Evolutionary conservation across 305 asterid species (phyloP), one percentile per base, ranked within the genome.

Genomic region (Fraxinus sp.): DNA sequence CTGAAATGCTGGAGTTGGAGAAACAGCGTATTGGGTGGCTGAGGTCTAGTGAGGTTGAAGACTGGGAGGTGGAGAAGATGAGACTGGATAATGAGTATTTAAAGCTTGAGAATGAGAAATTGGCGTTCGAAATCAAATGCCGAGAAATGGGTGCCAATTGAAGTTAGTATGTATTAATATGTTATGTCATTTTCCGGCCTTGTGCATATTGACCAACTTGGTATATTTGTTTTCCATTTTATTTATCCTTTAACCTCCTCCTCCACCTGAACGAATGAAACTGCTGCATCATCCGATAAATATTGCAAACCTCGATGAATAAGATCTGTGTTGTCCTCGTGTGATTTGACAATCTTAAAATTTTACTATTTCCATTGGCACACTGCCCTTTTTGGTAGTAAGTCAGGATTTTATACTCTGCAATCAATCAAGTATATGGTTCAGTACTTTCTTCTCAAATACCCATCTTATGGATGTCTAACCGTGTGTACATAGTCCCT

Each of bases 1-100:
- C 80, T 5, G 80, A 80, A 35, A 73, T 77, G 84, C 44, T 83
- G 83, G 84, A 83, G 24, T 83, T 85, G 77, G 81, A 85, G 74
- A 83, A 80, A 79, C 79, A 83, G 32, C 80, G 75, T 18, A 57
- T 59, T 5, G 76, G 55, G 33, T 72, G 86, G 88, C 64, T 76
- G 30, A 83, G 82, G 76, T 77, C 70, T 77, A 39, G 83, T 37
- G 75, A 77, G 81, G 49, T 57, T 46, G 72, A 83, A 28, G 83
- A 83, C 73, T 35, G 20, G 78, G 84, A 83, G 7, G 22, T 83
- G 36, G 82, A 83, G 77, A 77, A 55, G 78, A 79, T 83, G 83
- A 80, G 80, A 78, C n/a, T 83, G 68, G 81, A 80, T 18, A 83
- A 77, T 73, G 55, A 80, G 78, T 52, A 70, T 62, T 30, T 83